Evolutionary conservation across 495 filamentous ascomycete genomes (phyloP), one percentile per base, ranked within the genome.

Genomic region (Lasiosphaeriaceae sp.): DNA sequence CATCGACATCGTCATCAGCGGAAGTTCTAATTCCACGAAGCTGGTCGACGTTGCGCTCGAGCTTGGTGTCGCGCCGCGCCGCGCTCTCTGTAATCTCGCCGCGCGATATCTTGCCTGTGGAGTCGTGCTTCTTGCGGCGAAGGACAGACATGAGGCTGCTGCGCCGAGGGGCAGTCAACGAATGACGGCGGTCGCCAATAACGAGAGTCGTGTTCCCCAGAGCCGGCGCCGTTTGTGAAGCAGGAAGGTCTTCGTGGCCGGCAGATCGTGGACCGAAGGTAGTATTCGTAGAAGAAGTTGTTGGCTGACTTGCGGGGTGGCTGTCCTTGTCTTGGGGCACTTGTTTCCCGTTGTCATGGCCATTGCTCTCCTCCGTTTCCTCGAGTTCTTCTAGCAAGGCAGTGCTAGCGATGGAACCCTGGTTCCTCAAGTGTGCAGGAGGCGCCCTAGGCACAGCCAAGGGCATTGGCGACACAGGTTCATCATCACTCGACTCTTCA

Each of bases 401-500:
- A 2, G 67, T 66, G 56, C 64, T 69, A 21, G 62, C 64, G 47
- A 59, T 22, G 16, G 66, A 66, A 12, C 55, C 47, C n/a, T 55
- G 52, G 19, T 56, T 56, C 48, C 56, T 54, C 9, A 58, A 20
- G 26, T 59, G 52, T 1, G 54, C 37, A 19, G 0, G 52, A 47
- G 19, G 44, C 16, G 56, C 56, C 46, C 56, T 37, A 11, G 57
- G 51, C 2, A 63, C 52, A 0, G 52, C 21, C 9, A 62, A 16
- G 0, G 65, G 58, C n/a, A 64, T 55, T 26, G 70, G 68, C 22
- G 56, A 52, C 17, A 57, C 52, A 26, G 56, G 79, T 19, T 88
- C 86, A 39, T 89, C 87, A 60, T 92, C 89, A 64, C 89, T 92
- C 1, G 89, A 92, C 57, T 92, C 87, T n/a, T 82, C 85, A 63